Evolutionary conservation across 2,329 filamentous ascomycete genomes (phyloP).

Genomic region (Penicillium corylophilum): DNA sequence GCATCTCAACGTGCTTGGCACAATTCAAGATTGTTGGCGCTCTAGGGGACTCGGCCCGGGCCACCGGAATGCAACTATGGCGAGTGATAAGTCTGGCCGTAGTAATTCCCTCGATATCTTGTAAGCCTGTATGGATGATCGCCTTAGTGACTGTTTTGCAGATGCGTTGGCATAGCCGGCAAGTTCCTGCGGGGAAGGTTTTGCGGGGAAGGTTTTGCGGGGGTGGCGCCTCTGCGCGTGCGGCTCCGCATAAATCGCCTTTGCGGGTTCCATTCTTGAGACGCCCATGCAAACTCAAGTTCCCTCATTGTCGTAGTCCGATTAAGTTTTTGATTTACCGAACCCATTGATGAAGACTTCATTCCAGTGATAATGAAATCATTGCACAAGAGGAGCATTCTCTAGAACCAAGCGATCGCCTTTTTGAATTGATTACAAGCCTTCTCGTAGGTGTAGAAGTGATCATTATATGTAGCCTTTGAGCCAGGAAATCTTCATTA

Average conservation of each 20-base stretch:
- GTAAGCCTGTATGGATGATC: too few relatives aligned
- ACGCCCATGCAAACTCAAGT: neutral
- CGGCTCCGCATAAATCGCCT: constrained; percentile 11
- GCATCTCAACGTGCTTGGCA: neutral
- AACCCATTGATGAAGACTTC: too few relatives aligned
- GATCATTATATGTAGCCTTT: too few relatives aligned
- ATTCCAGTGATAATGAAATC: too few relatives aligned
- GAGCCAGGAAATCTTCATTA: too few relatives aligned
- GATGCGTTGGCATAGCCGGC: neutral
- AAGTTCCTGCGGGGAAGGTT: neutral
- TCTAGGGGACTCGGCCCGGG: constrained; percentile 3
- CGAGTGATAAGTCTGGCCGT: too few relatives aligned
- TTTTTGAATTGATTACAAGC: too few relatives aligned
- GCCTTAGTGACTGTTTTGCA: neutral
- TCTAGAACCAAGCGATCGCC: too few relatives aligned
- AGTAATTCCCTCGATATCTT: too few relatives aligned
- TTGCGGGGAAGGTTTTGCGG: constrained; percentile 15
- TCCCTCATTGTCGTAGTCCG: neutral
- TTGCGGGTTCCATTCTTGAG: neutral
- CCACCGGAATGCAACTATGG: constrained; percentile 1
- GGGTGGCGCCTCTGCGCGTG: constrained; percentile 5
- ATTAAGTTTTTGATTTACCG: too few relatives aligned
- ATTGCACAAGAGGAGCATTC: too few relatives aligned
- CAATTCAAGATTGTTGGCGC: neutral
- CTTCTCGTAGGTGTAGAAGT: too few relatives aligned